Base-by-base conservation (phyloP, 495 filamentous ascomycete genomes). In the Chaetomium tenue region DNA sequence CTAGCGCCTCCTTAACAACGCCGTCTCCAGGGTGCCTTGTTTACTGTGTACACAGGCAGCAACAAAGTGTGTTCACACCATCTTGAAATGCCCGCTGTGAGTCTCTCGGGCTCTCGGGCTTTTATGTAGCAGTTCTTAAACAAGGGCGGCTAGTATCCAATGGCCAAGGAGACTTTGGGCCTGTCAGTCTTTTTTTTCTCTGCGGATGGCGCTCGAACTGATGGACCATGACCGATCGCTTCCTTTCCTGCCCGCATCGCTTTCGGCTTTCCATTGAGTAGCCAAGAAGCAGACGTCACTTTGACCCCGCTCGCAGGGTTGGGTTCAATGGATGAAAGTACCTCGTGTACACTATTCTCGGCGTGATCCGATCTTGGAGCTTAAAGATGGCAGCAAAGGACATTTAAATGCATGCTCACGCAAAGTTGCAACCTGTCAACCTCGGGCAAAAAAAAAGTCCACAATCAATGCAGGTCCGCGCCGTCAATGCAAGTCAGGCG, bases 1-100 rank as follows among this genome's bases (percentile, higher is more conserved):
- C 44, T 39, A 63, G 64, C 58, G 55, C 59, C 48, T 64, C 64
- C 62, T 63, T 44, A 28, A 63, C 64, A 64, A 53, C 20, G n/a
- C 47, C 22, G 22, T 42, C 0, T 20, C 57, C 30, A 48, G 25
- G 44, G 11, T 11, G 13, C 20, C 13, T 62, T 62, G 46, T 60
- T 50, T 39, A 50, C 58, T n/a, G 22, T 20, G 5, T 20, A 42
- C n/a, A 48, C 18, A 50, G 46, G 46, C 46, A 50, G n/a, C 46
- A 22, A 44, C 40, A 44, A 16, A 16, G 40, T 37, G 33, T 37
- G 33, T 7, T 37, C 6, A 37, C 33, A 37, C 33, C 5, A 7
- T 37, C 9, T 37, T 5, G 33, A 37, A 12, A 11, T 37, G 33
- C 33, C 33, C 33, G 11, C 5, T 37, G 33, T 3, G 8, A 37